Percentiles rank a stretch among this genome's conserved stretches.
Conservation (phyloP, 768 basidiomycete species). For the Boletus insuetus region DNA sequence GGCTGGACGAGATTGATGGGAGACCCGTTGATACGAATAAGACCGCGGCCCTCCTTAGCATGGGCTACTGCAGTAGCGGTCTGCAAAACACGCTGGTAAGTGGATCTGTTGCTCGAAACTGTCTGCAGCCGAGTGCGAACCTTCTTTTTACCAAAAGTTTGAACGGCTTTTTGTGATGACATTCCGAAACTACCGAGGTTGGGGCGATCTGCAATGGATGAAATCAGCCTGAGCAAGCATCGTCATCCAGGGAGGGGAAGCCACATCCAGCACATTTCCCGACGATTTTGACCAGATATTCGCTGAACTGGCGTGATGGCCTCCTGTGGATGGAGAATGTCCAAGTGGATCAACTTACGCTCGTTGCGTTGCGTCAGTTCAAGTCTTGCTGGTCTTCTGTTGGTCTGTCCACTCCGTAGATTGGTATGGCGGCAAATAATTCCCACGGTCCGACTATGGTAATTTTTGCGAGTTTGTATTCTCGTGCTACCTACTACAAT, state of each 20-base stretch:
- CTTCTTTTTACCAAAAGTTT: slow-evolving; percentile 99
- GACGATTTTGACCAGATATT: slow-evolving; percentile 20
- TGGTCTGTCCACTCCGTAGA: background rate
- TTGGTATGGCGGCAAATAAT: background rate
- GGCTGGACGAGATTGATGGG: slow-evolving; percentile 96
- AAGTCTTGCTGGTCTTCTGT: slow-evolving; percentile 23
- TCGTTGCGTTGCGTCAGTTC: slow-evolving; percentile 27
- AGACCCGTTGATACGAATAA: slow-evolving; percentile 95
- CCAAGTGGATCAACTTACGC: slow-evolving; percentile 36
- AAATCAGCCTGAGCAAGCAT: slow-evolving; percentile 13
- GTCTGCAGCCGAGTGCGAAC: slow-evolving; percentile 38
- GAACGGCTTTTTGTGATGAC: slow-evolving; percentile 85
- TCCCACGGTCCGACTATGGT: slow-evolving; percentile 28
- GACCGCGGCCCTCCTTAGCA: slow-evolving; percentile 93
- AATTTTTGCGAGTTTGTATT: background rate
- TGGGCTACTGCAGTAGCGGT: slow-evolving; percentile 98
- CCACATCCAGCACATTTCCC: slow-evolving; percentile 40
- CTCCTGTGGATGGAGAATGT: background rate
- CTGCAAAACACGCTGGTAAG: slow-evolving; percentile 38
- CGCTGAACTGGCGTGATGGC: background rate
- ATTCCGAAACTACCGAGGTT: slow-evolving; percentile 43
- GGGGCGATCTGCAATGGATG: slow-evolving; percentile 19
- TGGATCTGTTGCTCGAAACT: background rate
- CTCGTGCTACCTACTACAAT: slow-evolving; percentile 4
- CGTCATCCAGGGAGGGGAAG: slow-evolving; percentile 37